Percentiles rank a stretch among this genome's conserved stretches.
Evolutionary conservation across 495 filamentous ascomycete genomes (phyloP).

Genomic region (Neurospora terricola): DNA sequence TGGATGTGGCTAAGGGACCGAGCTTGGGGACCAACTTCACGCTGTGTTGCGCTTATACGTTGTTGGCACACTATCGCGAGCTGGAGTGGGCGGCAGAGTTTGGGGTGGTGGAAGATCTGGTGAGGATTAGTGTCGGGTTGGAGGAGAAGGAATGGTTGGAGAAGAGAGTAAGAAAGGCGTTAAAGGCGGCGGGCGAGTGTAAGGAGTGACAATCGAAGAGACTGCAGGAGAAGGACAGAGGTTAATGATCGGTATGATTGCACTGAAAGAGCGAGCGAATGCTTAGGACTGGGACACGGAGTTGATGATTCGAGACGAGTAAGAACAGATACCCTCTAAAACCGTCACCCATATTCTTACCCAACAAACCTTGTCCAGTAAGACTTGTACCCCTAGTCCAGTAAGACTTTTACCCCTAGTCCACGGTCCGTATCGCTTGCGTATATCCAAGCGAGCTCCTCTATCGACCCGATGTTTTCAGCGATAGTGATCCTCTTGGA

Average conservation of each 20-base stretch:
- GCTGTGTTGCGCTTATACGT: constrained; percentile 18
- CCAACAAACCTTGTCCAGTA: too few relatives aligned
- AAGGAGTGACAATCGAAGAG: background rate
- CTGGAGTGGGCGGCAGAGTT: constrained; percentile 15
- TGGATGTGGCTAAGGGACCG: constrained; percentile 20
- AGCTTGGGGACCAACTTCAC: constrained; percentile 24
- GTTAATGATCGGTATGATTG: background rate
- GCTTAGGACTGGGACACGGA: background rate
- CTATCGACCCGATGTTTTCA: too few relatives aligned
- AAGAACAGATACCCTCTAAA: background rate
- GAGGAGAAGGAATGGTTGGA: constrained; percentile 16
- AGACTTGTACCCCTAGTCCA: too few relatives aligned
- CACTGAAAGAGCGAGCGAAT: background rate
- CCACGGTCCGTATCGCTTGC: too few relatives aligned
- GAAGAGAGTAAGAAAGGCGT: constrained; percentile 7
- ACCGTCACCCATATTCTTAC: too few relatives aligned
- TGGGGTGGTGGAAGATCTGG: constrained; percentile 20
- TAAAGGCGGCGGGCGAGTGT: constrained; percentile 1
- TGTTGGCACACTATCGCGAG: constrained; percentile 19
- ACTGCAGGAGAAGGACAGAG: background rate
- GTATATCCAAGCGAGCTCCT: too few relatives aligned
- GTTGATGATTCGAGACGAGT: too few relatives aligned
- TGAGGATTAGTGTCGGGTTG: constrained; percentile 22
- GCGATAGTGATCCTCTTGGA: too few relatives aligned
- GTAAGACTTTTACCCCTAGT: too few relatives aligned